Evolutionary conservation across 805 yeast genomes (phyloP), one percentile per base, ranked within the genome.

Genomic region (Metschnikowia amazonensis): DNA sequence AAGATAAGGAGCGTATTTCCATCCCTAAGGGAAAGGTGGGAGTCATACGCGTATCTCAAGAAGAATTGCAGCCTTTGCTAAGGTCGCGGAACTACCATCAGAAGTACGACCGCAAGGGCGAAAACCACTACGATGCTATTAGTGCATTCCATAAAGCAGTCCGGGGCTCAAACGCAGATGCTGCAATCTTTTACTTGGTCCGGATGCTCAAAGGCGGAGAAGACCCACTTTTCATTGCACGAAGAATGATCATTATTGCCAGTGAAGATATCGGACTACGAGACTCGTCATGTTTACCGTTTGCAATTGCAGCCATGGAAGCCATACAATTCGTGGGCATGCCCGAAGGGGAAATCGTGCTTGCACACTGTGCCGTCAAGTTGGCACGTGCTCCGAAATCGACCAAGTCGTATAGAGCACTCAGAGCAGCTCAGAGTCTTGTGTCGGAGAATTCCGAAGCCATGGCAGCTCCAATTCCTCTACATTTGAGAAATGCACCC

Each of bases 131-230:
- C 63, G 99, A 94, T 62, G 80, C 96, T 1, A 94, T 94, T 5
- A 86, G 96, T 11, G 99, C 99, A 1, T 86, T 94, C 53, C 99
- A 94, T 67, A 94, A 94, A 59, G 79, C 96, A 0, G 79, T 94
- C 0, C 74, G 99, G 46, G 99, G 99, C 0, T 77, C 87, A 0
- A 84, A 92, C 57, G 84, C 90, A 0, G 88, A 94, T 67, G 98
- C 97, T 0, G 83, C 98, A 0, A 66, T 94, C 49, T 90, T 82
- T 62, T 94, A 94, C 59, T 66, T 94, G 17, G 92, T 83, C 0
- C 74, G 89, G 39, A 94, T 94, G 99, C 70, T 94, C 1, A 76
- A 80, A 52, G 95, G 96, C 2, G 99, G 99, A 0, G 99, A 95
- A 61, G 95, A 87, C 58, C 97, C 97, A 0, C 65, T 89, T 20